A percentile compares a stretch with the other conserved stretches of the same genome.
phyloP scores from a whole-genome alignment of 2,329 filamentous ascomycete genomes.

The Beauveria medogensis region DNA sequence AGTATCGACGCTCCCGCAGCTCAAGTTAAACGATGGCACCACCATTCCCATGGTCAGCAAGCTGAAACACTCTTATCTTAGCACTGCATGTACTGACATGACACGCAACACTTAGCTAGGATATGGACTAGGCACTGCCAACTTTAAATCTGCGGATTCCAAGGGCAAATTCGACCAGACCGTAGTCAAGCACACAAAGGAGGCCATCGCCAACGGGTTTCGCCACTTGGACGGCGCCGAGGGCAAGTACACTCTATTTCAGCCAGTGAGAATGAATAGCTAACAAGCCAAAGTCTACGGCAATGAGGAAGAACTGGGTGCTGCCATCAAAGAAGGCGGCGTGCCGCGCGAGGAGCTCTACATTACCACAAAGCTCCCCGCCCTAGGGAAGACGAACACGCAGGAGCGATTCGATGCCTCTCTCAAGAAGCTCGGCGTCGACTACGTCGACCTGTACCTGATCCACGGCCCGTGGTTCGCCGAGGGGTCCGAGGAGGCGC shows the following conservation, averaged over 20 bases:
- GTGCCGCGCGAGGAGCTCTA: conserved; percentile 61
- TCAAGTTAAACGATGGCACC: conserved; percentile 68
- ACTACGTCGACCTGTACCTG: conserved; percentile 66
- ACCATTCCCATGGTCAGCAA: conserved; percentile 57
- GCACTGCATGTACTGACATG: neutral
- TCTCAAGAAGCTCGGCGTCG: conserved; percentile 56
- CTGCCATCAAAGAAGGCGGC: conserved; percentile 59
- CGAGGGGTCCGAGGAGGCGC: conserved; percentile 33
- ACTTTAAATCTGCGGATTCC: conserved; percentile 41
- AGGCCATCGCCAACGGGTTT: conserved; percentile 62
- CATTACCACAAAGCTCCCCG: conserved; percentile 53
- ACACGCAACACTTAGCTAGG: conserved; percentile 42
- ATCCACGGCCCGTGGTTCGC: conserved; percentile 52
- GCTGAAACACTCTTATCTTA: conserved; percentile 11
- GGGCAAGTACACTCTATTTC: conserved; percentile 29
- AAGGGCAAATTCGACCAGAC: conserved; percentile 47
- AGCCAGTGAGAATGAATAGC: neutral
- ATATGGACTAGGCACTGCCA: conserved; percentile 65
- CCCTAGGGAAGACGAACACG: conserved; percentile 30
- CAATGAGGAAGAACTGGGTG: conserved; percentile 63
- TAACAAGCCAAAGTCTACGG: conserved; percentile 41
- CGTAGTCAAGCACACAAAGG: conserved; percentile 41
- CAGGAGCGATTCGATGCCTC: conserved; percentile 48
- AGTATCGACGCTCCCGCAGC: conserved; percentile 37
- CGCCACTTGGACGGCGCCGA: conserved; percentile 69